Percentiles rank a stretch among this genome's conserved stretches.
phyloP scores from a whole-genome alignment of 1,284 basidiomycete species.

The Volvariella surrecta region DNA sequence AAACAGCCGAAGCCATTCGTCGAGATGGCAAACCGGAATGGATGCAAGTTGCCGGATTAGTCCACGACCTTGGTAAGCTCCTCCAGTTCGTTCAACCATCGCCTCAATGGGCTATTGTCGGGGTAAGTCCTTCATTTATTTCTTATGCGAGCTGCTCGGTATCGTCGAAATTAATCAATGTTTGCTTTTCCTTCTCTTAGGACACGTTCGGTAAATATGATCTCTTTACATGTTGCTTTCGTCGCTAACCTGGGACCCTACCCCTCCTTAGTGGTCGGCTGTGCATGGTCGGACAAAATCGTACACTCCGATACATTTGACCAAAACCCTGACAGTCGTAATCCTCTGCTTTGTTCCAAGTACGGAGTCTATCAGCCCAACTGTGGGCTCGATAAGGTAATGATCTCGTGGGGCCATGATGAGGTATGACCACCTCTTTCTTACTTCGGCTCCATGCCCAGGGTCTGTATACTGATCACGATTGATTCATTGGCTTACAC shows the following conservation, averaged over 20 bases:
- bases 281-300: slow-evolving; percentile 76
- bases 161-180: slow-evolving; percentile 6
- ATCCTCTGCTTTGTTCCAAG: slow-evolving; percentile 71
- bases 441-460: slow-evolving; percentile 9
- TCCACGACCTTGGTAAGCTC: slow-evolving; percentile 86
- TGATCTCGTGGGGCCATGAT: slow-evolving; percentile 89
- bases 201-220: slow-evolving; percentile 56
- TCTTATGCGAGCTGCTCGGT: slow-evolving; percentile 2
- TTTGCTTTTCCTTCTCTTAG: slow-evolving; percentile 29
- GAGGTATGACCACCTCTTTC: slow-evolving; percentile 41
- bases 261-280: slow-evolving; percentile 57
- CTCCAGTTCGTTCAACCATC: slow-evolving; percentile 75
- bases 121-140: slow-evolving; percentile 35
- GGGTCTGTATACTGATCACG: slow-evolving; percentile 10
- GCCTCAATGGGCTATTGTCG: slow-evolving; percentile 92
- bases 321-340: slow-evolving; percentile 67
- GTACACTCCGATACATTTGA: slow-evolving; percentile 83
- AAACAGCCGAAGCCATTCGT: slow-evolving; percentile 89
- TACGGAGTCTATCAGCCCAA: slow-evolving; percentile 78
- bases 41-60: slow-evolving; percentile 86
- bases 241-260: slow-evolving; percentile 5
- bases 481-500: too few relatives aligned
- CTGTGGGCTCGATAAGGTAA: slow-evolving; percentile 86
- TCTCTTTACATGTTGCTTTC: slow-evolving; percentile 5
- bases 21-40: slow-evolving; percentile 84